Percentiles rank a stretch among this genome's conserved stretches.
phyloP scores from a whole-genome alignment of 2,329 filamentous ascomycete species.

The Talaromyces funiculosus region DNA sequence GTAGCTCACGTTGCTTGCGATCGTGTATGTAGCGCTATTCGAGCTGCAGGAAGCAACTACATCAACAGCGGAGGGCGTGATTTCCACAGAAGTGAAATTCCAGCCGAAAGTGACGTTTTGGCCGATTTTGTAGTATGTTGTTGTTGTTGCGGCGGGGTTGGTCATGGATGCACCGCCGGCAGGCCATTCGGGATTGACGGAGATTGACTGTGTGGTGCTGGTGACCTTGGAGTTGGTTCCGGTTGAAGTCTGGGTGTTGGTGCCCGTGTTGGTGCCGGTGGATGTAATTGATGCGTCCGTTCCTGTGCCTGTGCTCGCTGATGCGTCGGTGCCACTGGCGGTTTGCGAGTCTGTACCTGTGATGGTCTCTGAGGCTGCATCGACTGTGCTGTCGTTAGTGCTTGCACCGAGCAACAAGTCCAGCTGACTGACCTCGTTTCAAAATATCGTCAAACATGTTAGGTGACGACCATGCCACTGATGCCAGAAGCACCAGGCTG shows the following conservation, averaged over 20 bases:
- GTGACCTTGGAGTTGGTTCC: not conserved
- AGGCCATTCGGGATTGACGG: slow-evolving; percentile 49
- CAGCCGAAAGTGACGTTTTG: slow-evolving; percentile 59
- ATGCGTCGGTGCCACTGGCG: slow-evolving; percentile 17
- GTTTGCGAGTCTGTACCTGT: slow-evolving; percentile 9
- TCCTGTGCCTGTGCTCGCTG: slow-evolving; percentile 15
- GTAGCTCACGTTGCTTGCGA: slow-evolving; percentile 55
- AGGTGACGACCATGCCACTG: slow-evolving; percentile 27
- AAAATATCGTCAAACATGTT: slow-evolving; percentile 16
- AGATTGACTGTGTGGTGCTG: slow-evolving; percentile 25
- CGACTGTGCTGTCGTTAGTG: not conserved
- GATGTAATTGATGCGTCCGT: slow-evolving; percentile 12
- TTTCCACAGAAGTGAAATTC: slow-evolving; percentile 62
- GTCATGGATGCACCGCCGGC: slow-evolving; percentile 59
- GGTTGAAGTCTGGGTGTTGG: not conserved
- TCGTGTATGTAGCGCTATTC: slow-evolving; percentile 57
- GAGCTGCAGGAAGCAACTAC: slow-evolving; percentile 56
- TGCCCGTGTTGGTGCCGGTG: slow-evolving; percentile 9
- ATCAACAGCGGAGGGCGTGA: slow-evolving; percentile 55
- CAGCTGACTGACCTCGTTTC: slow-evolving; percentile 8
- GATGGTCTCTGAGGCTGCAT: slow-evolving; percentile 10
- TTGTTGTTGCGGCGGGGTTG: slow-evolving; percentile 48
- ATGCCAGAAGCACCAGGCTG: slow-evolving; percentile 28
- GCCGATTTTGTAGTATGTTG: slow-evolving; percentile 60
- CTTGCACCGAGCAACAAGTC: not conserved